Evolutionary conservation across 495 filamentous ascomycete species (phyloP), one percentile per base, ranked within the genome.

Genomic region (Penicillium fimorum): DNA sequence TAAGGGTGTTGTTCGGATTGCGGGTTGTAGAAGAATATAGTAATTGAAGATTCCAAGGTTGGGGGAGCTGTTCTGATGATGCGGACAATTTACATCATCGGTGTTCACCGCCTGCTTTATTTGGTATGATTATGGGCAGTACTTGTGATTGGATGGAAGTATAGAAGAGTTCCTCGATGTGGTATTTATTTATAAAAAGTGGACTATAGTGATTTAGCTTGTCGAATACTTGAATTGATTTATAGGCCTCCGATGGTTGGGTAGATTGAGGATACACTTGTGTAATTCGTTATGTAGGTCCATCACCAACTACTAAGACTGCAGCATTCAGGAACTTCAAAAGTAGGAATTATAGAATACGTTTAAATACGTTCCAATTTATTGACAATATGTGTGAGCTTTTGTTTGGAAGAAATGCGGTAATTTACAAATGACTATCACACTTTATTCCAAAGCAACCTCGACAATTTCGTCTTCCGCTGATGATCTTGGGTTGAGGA

Each of bases 11-110:
- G 43, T 1, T 40, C 43, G 29, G 46, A 35, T 30, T 43, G 24
- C 4, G 9, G 32, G 24, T 18, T 29, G 7, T 30, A 3, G 17
- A 13, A 38, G 17, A n/a, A 10, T 22, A 29, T 37, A 38, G 15
- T 5, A 24, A 20, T 47, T 18, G 25, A 32, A 37, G 25, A 27
- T 27, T 27, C 25, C 25, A 27, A 27, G 20, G 32, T 45, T 11
- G 13, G 35, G 29, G 5, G 37, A 52, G 38, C 37, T 42, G 15
- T 32, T 15, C 25, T 37, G 48, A 56, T 51, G 58, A 44, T 3
- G 24, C 22, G 22, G 13, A 49, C 33, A 33, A 40, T 54, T 54
- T 56, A 56, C 53, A 56, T 56, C 53, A 56, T 56, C 45, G 35
- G 15, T 24, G n/a, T n/a, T 35, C 35, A 56, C 53, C 53, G 53